A percentile compares a stretch with the other conserved stretches of the same genome.
Evolutionary conservation across 1,139 yeast genomes (phyloP).

Genomic region (Groenewaldozyma sp.): DNA sequence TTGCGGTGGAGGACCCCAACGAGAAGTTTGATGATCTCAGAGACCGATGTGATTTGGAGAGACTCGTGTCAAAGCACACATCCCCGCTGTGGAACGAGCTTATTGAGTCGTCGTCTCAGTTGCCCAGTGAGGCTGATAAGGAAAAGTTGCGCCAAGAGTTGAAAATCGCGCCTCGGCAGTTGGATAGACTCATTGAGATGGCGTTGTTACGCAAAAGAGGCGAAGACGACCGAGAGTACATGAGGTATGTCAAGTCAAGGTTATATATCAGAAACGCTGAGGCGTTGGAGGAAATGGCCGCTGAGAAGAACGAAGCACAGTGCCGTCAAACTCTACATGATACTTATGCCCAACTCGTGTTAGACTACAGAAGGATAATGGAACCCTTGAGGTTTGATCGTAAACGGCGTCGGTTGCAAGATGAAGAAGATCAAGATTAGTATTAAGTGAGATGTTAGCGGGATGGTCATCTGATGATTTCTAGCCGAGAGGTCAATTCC

Average conservation of each 20-base stretch:
- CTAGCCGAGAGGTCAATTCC: too few relatives aligned
- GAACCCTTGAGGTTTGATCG: slow-evolving; percentile 51
- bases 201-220: slow-evolving; percentile 40
- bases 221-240: slow-evolving; percentile 31
- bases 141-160: slow-evolving; percentile 26
- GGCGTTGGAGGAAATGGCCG: slow-evolving; percentile 58
- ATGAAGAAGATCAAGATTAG: slow-evolving; percentile 1
- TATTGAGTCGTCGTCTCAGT: not conserved
- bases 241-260: slow-evolving; percentile 62
- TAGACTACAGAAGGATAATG: slow-evolving; percentile 57
- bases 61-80: slow-evolving; percentile 30
- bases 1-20: slow-evolving; percentile 92
- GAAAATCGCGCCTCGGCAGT: slow-evolving; percentile 73
- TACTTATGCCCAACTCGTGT: slow-evolving; percentile 59
- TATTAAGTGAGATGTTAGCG: too few relatives aligned
- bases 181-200: slow-evolving; percentile 71
- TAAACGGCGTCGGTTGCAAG: slow-evolving; percentile 35
- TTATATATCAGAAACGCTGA: slow-evolving; percentile 72
- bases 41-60: slow-evolving; percentile 66
- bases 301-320: slow-evolving; percentile 31
- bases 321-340: slow-evolving; percentile 63
- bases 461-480: not conserved
- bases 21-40: slow-evolving; percentile 87
- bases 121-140: not conserved
- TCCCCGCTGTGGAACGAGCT: not conserved